phyloP scores from a whole-genome alignment of 768 basidiomycete species.

The Phylloporus sp. region DNA sequence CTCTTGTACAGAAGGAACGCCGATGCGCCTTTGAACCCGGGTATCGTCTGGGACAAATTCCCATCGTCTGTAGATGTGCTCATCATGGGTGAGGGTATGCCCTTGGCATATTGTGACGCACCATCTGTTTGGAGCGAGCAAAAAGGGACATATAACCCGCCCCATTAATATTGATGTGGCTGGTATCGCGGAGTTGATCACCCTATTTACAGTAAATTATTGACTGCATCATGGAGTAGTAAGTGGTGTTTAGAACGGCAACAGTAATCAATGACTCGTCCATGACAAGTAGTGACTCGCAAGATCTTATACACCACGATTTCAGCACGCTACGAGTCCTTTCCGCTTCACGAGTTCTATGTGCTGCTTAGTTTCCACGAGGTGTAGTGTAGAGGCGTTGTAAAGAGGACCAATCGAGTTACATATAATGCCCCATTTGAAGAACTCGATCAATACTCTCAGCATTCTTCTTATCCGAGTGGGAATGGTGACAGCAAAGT shows the following conservation, averaged over 20 bases:
- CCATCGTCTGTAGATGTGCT: constrained; percentile 62
- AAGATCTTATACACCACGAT: not conserved
- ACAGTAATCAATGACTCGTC: too few relatives aligned
- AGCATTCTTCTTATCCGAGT: not conserved
- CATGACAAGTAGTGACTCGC: too few relatives aligned
- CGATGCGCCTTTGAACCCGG: constrained; percentile 61
- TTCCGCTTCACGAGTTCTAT: not conserved
- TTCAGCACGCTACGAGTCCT: not conserved
- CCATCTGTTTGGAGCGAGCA: constrained; percentile 50
- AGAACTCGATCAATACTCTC: too few relatives aligned
- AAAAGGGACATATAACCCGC: constrained; percentile 67
- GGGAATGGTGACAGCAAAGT: not conserved
- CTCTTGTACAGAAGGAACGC: constrained; percentile 46
- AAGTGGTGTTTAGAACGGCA: constrained; percentile 60
- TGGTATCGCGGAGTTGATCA: constrained; percentile 1
- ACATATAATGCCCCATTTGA: too few relatives aligned
- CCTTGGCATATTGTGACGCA: too few relatives aligned
- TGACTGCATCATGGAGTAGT: constrained; percentile 66
- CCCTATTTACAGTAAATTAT: constrained; percentile 49
- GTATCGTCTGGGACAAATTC: constrained; percentile 63
- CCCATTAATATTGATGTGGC: too few relatives aligned
- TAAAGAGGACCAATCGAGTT: too few relatives aligned
- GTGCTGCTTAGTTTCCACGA: not conserved
- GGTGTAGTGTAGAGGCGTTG: too few relatives aligned
- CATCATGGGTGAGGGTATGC: too few relatives aligned